Conservation (phyloP, 805 yeast genomes). For the Hanseniaspora lindneri region DNA sequence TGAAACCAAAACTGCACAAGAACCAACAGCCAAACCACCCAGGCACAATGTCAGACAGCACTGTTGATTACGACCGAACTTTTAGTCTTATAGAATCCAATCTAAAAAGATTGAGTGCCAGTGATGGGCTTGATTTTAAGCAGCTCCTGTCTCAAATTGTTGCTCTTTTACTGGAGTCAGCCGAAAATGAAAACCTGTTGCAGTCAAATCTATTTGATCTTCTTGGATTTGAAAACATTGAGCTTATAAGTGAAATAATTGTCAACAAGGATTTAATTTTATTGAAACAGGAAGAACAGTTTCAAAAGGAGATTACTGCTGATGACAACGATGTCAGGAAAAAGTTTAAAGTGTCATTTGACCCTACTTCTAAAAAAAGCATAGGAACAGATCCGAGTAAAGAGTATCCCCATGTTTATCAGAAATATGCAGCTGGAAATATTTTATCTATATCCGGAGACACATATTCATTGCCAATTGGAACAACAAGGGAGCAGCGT, state of each 20-base stretch:
- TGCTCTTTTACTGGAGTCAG: constrained; percentile 23
- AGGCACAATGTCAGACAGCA: constrained; percentile 3
- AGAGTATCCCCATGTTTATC: constrained; percentile 77
- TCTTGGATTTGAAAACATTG: constrained; percentile 78
- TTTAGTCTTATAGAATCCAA: not conserved
- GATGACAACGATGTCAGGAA: constrained; percentile 40
- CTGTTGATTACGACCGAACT: not conserved
- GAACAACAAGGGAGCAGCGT: constrained; percentile 54
- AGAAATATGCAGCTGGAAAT: constrained; percentile 53
- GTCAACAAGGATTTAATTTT: constrained; percentile 33
- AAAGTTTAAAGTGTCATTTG: constrained; percentile 39
- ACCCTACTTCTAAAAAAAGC: constrained; percentile 34
- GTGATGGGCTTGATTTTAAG: constrained; percentile 19
- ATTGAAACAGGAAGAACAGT: constrained; percentile 21
- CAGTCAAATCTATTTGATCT: constrained; percentile 69
- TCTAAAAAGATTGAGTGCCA: constrained; percentile 18
- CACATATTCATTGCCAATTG: constrained; percentile 65
- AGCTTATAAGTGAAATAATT: constrained; percentile 54
- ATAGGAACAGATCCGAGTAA: constrained; percentile 30
- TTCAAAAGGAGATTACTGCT: constrained; percentile 30
- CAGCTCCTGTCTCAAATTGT: constrained; percentile 5
- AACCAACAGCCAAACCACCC: too few species aligned
- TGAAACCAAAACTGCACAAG: too few species aligned
- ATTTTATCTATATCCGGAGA: constrained; percentile 71
- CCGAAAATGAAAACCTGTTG: constrained; percentile 42